These are phyloP conservation scores for Limonium bicolor DNA, from an alignment of 148 eudicot genomes.

Conservation along the genomic window DNA sequence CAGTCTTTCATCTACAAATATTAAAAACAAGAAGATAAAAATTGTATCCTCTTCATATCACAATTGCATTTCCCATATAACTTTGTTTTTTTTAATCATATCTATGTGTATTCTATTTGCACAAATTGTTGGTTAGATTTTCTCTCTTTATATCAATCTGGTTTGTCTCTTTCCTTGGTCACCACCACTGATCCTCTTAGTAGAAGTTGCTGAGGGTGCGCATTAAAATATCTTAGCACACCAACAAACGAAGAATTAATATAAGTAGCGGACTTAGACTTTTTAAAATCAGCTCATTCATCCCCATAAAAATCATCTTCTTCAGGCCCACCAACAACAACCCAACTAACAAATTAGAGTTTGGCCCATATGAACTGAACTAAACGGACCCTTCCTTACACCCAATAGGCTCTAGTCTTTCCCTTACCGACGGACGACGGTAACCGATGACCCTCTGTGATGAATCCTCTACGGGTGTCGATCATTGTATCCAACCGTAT, in stretches of 20 bases:
- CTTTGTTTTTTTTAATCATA: too few relatives aligned
- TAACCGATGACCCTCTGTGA: constrained; percentile 50
- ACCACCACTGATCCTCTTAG: too few relatives aligned
- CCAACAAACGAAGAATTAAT: constrained; percentile 36
- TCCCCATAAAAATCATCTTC: constrained; percentile 22
- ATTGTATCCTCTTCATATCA: too few relatives aligned
- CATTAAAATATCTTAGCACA: constrained; percentile 61
- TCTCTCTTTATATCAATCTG: too few relatives aligned
- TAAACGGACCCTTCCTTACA: constrained; percentile 29
- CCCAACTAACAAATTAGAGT: constrained; percentile 41
- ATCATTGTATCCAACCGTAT: constrained; percentile 36
- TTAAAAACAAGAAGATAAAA: too few relatives aligned
- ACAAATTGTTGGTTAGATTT: too few relatives aligned
- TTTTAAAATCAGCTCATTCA: constrained; percentile 15
- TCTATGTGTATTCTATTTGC: too few relatives aligned
- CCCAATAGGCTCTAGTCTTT: constrained; percentile 10
- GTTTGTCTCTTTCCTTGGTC: too few relatives aligned
- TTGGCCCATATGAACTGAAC: constrained; percentile 11
- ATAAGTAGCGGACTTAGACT: constrained; percentile 27
- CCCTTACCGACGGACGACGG: constrained; percentile 22
- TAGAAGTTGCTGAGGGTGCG: constrained; percentile 37
- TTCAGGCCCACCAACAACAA: constrained; percentile 50
- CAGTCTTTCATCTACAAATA: too few relatives aligned
- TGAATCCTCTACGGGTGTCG: constrained; percentile 28
- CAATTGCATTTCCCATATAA: too few relatives aligned